Base-by-base conservation (phyloP, 2,329 filamentous ascomycete genomes). In the Phoma sp. region DNA sequence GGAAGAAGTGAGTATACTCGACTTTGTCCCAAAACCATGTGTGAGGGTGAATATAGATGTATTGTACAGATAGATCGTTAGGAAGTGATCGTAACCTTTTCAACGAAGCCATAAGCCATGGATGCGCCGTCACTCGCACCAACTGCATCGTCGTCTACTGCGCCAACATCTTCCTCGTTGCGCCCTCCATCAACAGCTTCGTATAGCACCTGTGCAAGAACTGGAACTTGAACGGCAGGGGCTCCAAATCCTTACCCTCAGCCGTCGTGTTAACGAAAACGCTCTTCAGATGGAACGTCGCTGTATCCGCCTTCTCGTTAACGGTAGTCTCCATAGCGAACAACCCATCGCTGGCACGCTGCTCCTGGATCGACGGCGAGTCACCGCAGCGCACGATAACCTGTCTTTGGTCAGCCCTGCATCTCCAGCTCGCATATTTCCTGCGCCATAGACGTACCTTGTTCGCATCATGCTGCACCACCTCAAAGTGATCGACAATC, bases 161-260 rank as follows among this genome's bases (percentile, higher is more conserved):
- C 9, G n/a, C 42, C 58, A 75, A 47, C 59, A 76, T 44, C 44
- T 73, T 75, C 56, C 73, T 57, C 5, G 74, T 73, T 30, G 72
- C 73, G 14, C 73, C 72, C 61, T 77, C 74, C 73, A 77, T 75
- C 74, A 72, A 76, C 22, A 77, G 58, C 61, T 76, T 75, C 0
- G 72, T 73, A 37, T 76, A 76, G 61, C 68, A 61, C 36, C 69
- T 61, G 57, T 76, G 74, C 38, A 64, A 52, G 27, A 67, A 59
- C 51, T 73, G 66, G 41, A 76, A 68, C 6, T 47, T 54, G 62
- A 58, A 63, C 1, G 74, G 71, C 52, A 72, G 50, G 18, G 68
- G 65, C 42, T 61, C 50, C 1, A 55, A 35, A 23, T 59, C 55
- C 56, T 69, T 69, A 11, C 73, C 74, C 27, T 74, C 72, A 0